Evolutionary conservation across 371 early-diverging fungal species (phyloP), one percentile per base, ranked within the genome.

Genomic region (Apophysomyces ossiformis): DNA sequence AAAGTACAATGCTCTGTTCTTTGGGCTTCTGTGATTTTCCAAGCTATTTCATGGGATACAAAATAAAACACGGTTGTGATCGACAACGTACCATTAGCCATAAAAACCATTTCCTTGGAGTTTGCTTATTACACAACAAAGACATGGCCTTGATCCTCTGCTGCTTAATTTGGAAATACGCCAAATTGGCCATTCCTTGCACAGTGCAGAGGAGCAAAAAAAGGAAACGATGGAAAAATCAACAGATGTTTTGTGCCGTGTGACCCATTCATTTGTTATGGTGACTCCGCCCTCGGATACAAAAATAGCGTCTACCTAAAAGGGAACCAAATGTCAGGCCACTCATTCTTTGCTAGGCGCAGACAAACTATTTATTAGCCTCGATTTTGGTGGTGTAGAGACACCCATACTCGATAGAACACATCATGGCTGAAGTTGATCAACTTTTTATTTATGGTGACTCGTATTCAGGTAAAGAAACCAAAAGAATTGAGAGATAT

Each of bases 341-440:
- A 50, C 54, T 18, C 21, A n/a, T 18, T 50, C 21, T 9, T 50
- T 21, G 21, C 8, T 11, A 50, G 21, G 21, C 21, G 21, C 21
- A 21, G 21, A 50, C 54, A 21, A 26, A 50, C 54, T 50, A 50
- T 50, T 18, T 50, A 45, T 50, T 18, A 50, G 54, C 54, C 21
- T 9, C n/a, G 21, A 9, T 18, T 21, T 5, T 9, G 21, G 21
- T 9, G 9, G 9, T 18, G 21, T 50, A 50, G 8, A 32, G 54
- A 0, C 16, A 18, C 12, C n/a, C 32, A 39, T 39, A 12, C 39
- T 37, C 56, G 37, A 93, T 91, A 69, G 92, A 95, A 65, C 89
- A 89, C 68, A 93, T 91, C 26, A 96, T 90, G 66, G 54, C 54
- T 95, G 11, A 16, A 50, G 90, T 90, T 92, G 66, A 60, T 21